Evolutionary conservation across 108 stramenopile species (phyloP).

Genomic region (Seminavis robusta): DNA sequence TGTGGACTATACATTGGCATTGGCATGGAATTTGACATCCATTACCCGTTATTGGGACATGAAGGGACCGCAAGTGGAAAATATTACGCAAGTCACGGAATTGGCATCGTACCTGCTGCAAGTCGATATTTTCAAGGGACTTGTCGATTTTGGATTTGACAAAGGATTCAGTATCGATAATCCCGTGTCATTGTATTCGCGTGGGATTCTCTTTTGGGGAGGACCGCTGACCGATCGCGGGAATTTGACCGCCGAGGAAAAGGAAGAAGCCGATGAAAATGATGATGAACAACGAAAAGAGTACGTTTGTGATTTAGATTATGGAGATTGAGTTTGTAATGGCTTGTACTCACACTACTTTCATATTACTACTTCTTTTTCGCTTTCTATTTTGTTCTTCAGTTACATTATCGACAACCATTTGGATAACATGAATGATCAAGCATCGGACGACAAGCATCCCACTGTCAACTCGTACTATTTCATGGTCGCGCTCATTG

Average conservation of each 20-base stretch:
- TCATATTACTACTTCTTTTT: not conserved
- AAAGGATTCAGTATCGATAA: conserved; percentile 26
- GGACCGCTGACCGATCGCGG: conserved; percentile 22
- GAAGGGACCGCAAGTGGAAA: conserved; percentile 25
- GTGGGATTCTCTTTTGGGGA: conserved; percentile 48
- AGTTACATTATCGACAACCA: conserved; percentile 34
- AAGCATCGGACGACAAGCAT: conserved; percentile 14
- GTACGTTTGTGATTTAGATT: conserved; percentile 3
- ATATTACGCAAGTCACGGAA: conserved; percentile 35
- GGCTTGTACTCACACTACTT: too few species aligned
- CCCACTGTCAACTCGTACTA: conserved; percentile 40
- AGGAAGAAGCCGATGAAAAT: conserved; percentile 23
- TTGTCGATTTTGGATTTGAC: conserved; percentile 44
- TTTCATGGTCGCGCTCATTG: conserved; percentile 48
- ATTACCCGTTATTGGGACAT: conserved; percentile 36
- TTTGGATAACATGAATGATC: conserved; percentile 27
- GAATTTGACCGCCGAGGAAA: conserved; percentile 7
- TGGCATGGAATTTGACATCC: conserved; percentile 14
- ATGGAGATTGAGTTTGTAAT: too few species aligned
- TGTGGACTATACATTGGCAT: conserved; percentile 2
- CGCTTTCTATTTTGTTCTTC: not conserved
- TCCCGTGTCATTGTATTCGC: conserved; percentile 32
- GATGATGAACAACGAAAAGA: conserved; percentile 24
- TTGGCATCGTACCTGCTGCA: conserved; percentile 32
- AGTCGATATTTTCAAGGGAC: conserved; percentile 24